Evolutionary conservation across 352 stramenopile genomes (phyloP), one percentile per base, ranked within the genome.

Genomic region (Globisporangium polare): DNA sequence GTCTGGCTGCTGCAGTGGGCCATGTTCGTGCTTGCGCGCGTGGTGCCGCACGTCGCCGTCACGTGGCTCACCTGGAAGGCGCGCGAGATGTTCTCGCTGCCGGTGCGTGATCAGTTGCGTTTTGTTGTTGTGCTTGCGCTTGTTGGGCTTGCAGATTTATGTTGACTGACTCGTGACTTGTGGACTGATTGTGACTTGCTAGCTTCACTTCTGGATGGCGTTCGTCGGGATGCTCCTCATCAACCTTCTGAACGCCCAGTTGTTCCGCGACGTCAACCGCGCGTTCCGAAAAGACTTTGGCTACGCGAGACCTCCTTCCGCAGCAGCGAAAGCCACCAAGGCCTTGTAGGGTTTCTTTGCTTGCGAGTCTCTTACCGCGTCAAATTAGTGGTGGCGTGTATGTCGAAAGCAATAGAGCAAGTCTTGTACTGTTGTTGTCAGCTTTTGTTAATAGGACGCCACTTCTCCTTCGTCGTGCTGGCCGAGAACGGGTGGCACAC

Each of bases 211-310:
- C 39, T 69, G 24, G 47, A 92, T 88, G 73, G 83, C 83, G n/a
- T 90, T 92, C 58, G 58, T 71, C 3, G 83, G 83, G 49, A 92
- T 90, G 47, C 46, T 92, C 24, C 82, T 92, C 57, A 89, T 92
- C 58, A 86, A 90, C 54, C 20, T 80, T 31, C 69, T 90, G 7
- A 92, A 92, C 53, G 43, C 53, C 3, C 63, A 90, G 77, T 74
- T 91, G n/a, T 83, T 89, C 42, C 46, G 74, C 42, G 69, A 81
- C 37, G 78, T 91, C 6, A 31, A 60, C n/a, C 73, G 80, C 61
- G 82, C 73, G 9, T 84, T 72, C 57, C 68, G 60, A 63, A 89
- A 86, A 26, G 79, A 89, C 57, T 71, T 61, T 47, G 43, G 59
- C 3, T 65, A 60, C 59, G 26, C 50, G 31, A 20, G 27, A 8